phyloP scores from a whole-genome alignment of 352 stramenopile species.

The Phytophthora constricta region DNA sequence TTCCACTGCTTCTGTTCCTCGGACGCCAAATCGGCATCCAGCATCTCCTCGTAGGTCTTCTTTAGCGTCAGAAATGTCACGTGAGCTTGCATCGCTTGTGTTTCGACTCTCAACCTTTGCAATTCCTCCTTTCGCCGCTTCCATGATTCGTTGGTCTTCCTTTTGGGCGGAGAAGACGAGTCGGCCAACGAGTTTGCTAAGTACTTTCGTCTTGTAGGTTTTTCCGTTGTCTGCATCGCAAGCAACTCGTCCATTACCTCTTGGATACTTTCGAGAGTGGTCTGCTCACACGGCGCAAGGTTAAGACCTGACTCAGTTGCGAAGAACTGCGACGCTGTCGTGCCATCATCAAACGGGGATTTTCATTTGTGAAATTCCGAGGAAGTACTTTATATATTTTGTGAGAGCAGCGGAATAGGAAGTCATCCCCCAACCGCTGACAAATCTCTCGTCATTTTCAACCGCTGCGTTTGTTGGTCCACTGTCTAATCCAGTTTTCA shows the following conservation, averaged over 20 bases:
- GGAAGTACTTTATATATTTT: no score
- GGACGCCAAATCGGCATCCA: conserved; percentile 8
- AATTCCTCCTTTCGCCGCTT: conserved; percentile 48
- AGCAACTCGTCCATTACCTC: conserved; percentile 18
- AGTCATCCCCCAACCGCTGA: not conserved
- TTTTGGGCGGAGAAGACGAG: not conserved
- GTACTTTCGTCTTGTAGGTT: not conserved
- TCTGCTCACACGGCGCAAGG: not conserved
- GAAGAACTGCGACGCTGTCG: conserved; percentile 10
- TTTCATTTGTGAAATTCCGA: not conserved
- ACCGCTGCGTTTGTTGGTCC: no score
- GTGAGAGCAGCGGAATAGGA: not conserved
- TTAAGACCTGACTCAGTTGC: not conserved
- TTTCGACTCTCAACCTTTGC: conserved; percentile 22
- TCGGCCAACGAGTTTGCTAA: not conserved
- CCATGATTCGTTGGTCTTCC: conserved; percentile 41
- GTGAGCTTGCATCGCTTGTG: conserved; percentile 38
- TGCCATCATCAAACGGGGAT: conserved; percentile 11
- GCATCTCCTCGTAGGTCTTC: conserved; percentile 8
- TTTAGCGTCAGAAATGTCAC: conserved; percentile 33
- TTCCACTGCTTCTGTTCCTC: conserved; percentile 16
- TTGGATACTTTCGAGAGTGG: conserved; percentile 14
- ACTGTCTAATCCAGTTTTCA: no score
- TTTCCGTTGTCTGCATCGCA: not conserved
- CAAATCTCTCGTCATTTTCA: not conserved